A percentile compares a stretch with the other conserved stretches of the same genome.
Conservation (phyloP, 805 yeast species). For the Yarrowia deformans region DNA sequence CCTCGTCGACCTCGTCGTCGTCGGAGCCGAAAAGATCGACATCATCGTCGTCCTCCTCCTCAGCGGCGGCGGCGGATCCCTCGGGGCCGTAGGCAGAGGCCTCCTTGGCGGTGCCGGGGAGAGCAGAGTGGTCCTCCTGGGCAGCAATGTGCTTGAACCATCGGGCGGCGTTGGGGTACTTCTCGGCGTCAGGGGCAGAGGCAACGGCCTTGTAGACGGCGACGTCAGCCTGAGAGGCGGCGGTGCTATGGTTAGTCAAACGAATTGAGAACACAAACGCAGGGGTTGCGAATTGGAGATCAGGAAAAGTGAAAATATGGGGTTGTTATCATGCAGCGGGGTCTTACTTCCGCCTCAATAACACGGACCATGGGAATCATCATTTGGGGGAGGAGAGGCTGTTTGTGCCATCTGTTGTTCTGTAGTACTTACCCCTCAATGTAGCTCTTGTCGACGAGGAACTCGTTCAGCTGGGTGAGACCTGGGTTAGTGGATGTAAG, state of each 20-base stretch:
- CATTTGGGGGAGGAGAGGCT: background rate
- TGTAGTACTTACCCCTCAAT: slow-evolving; percentile 83
- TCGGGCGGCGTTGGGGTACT: slow-evolving; percentile 94
- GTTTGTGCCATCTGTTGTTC: too few relatives aligned
- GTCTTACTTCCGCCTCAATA: slow-evolving; percentile 40
- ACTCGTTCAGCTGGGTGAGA: slow-evolving; percentile 75
- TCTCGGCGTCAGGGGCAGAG: slow-evolving; percentile 61
- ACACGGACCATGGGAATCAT: slow-evolving; percentile 40
- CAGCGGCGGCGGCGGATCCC: slow-evolving; percentile 64
- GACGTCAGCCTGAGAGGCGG: slow-evolving; percentile 94
- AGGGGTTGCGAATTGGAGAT: background rate
- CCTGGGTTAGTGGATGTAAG: slow-evolving; percentile 49
- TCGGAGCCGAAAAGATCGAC: slow-evolving; percentile 94
- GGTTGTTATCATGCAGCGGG: slow-evolving; percentile 39
- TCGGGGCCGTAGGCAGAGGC: slow-evolving; percentile 55
- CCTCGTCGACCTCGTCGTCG: slow-evolving; percentile 95
- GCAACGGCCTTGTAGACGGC: slow-evolving; percentile 85
- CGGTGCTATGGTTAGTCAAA: slow-evolving; percentile 48
- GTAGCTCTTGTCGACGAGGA: slow-evolving; percentile 93
- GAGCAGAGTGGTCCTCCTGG: slow-evolving; percentile 87
- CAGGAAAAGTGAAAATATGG: slow-evolving; percentile 39
- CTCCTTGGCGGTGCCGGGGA: slow-evolving; percentile 61
- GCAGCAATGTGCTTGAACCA: slow-evolving; percentile 99
- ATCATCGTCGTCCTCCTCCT: slow-evolving; percentile 86
- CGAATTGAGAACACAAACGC: background rate